Percentiles rank a stretch among this genome's conserved stretches.
Evolutionary conservation across 2,329 filamentous ascomycete species (phyloP).

Genomic region (Aureobasidium melanogenum): DNA sequence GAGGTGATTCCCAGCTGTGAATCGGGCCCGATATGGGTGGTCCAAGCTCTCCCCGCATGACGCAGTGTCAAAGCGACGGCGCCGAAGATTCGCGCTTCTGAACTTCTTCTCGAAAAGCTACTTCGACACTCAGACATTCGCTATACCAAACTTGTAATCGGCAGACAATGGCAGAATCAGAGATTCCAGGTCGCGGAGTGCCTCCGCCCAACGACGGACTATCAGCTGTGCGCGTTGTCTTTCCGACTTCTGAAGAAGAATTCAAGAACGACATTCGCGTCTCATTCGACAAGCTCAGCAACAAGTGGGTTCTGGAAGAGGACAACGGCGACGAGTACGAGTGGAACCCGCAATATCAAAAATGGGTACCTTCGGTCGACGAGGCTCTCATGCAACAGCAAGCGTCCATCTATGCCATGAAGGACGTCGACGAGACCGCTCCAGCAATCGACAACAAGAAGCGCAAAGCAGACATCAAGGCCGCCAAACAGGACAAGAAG

Average conservation of each 20-base stretch:
- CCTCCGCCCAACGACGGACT: constrained; percentile 5
- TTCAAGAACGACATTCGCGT: constrained; percentile 75
- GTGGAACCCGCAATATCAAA: constrained; percentile 60
- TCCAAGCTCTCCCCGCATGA: constrained; percentile 4
- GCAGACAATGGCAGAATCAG: constrained; percentile 4
- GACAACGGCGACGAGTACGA: constrained; percentile 80
- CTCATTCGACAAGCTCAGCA: constrained; percentile 74
- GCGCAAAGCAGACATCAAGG: constrained; percentile 32
- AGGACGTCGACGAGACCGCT: constrained; percentile 46
- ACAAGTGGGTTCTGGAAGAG: constrained; percentile 75
- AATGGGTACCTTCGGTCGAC: constrained; percentile 66
- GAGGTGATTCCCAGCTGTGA: neutral
- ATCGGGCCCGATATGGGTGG: neutral
- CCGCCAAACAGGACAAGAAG: constrained; percentile 21
- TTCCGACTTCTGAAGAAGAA: constrained; percentile 50
- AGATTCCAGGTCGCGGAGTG: neutral
- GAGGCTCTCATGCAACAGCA: constrained; percentile 53
- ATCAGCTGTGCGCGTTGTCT: constrained; percentile 24
- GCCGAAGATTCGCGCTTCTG: neutral
- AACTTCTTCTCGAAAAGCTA: neutral
- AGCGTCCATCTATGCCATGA: constrained; percentile 51
- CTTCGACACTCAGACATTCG: neutral
- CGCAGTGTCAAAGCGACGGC: neutral
- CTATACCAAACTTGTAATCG: neutral
- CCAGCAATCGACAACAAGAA: constrained; percentile 37